Evolutionary conservation across 2,329 filamentous ascomycete species (phyloP), one percentile per base, ranked within the genome.

Genomic region (Chaetomiaceae sp.): DNA sequence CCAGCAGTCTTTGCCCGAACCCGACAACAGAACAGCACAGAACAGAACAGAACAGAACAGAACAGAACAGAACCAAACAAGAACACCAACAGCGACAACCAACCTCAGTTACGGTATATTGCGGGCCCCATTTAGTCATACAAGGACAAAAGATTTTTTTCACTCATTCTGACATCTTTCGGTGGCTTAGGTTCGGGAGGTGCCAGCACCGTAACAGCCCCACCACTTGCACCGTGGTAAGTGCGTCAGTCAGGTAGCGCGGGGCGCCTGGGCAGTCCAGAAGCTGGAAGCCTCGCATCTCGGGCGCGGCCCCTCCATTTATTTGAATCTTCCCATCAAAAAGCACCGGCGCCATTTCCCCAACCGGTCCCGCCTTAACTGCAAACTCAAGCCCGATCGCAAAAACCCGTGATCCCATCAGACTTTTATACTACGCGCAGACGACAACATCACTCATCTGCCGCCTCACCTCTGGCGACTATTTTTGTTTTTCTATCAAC

Each of bases 251-350:
- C n/a, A n/a, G n/a, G n/a, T 23, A 46, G 41, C 48, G 52, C 45
- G 46, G 46, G 52, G 52, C 36, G 45, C 3, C n/a, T n/a, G n/a
- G n/a, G 14, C 34, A 21, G 44, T 54, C 46, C 41, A 46, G 48
- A 51, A 42, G 54, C 49, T 53, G 48, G 43, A 43, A 48, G 44
- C 48, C 45, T 50, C 38, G 33, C 49, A 36, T 42, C 52, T 34
- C 30, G 34, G 34, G 38, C 20, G 29, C 37, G 5, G 42, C 40
- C 49, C 42, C 32, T 48, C 44, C n/a, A 42, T 46, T 46, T 4
- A 42, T 46, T 46, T 4, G 29, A 37, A 34, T 40, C 25, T 13
- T 36, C n/a, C n/a, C n/a, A n/a, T n/a, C n/a, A n/a, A 46, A 51
- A 48, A 46, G 29, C 45, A 36, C 34, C n/a, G 21, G 36, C 34